Percentiles rank a stretch among this genome's conserved stretches.
These are phyloP conservation scores for Komagataella kurtzmanii DNA, from an alignment of 805 yeast species.

Conservation along the genomic window DNA sequence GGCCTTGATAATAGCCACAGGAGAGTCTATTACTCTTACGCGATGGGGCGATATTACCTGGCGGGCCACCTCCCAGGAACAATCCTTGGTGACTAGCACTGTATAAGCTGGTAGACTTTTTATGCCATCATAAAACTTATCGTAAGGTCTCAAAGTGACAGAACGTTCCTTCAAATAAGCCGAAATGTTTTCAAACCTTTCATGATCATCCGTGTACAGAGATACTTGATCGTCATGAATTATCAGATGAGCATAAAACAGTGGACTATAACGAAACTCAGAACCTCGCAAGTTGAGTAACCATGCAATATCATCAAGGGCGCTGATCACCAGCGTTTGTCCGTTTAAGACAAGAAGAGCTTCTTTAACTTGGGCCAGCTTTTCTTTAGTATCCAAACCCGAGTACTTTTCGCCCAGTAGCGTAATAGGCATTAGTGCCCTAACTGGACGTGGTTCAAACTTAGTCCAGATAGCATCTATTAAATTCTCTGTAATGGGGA, in stretches of 20 bases:
- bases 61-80: not conserved
- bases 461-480: conserved; percentile 34
- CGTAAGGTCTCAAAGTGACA: conserved; percentile 30
- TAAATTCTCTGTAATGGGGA: conserved; percentile 32
- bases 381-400: conserved; percentile 52
- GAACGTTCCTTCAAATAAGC: conserved; percentile 26
- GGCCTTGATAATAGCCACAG: conserved; percentile 51
- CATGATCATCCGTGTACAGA: conserved; percentile 27
- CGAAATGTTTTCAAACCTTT: conserved; percentile 18
- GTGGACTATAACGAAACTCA: conserved; percentile 80
- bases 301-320: conserved; percentile 41
- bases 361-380: conserved; percentile 33
- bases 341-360: conserved; percentile 19
- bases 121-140: conserved; percentile 30
- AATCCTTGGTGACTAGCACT: conserved; percentile 9
- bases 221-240: conserved; percentile 25
- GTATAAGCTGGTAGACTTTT: conserved; percentile 19
- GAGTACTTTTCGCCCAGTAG: conserved; percentile 38
- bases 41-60: conserved; percentile 28
- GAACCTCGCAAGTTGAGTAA: conserved; percentile 34
- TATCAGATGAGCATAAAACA: conserved; percentile 58
- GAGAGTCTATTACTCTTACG: conserved; percentile 20
- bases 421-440: conserved; percentile 36
- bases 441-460: conserved; percentile 49
- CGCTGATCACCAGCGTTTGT: conserved; percentile 19